phyloP scores from a whole-genome alignment of 306 rosid genomes.

The Rosa multiflora region DNA sequence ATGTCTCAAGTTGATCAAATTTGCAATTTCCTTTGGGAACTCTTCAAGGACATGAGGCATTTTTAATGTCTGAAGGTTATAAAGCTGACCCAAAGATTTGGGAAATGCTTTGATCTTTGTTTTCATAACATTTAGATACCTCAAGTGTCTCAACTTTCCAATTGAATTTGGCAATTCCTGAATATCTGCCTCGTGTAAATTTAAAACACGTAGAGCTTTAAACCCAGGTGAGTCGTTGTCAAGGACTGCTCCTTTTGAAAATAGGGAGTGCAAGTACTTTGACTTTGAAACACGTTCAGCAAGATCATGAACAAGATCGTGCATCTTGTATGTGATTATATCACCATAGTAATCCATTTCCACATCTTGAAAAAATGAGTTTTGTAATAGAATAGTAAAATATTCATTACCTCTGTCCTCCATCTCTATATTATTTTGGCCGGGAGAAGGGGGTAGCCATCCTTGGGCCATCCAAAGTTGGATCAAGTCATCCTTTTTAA shows the following conservation, averaged over 20 bases:
- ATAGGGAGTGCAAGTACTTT: background rate
- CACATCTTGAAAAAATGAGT: background rate
- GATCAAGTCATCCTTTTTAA: background rate
- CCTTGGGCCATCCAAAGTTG: background rate
- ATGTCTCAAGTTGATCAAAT: slow-evolving; percentile 8
- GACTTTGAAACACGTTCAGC: background rate
- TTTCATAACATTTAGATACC: background rate
- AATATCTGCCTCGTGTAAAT: background rate
- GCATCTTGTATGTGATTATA: background rate
- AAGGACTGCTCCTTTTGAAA: background rate
- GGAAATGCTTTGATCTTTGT: background rate
- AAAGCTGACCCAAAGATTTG: background rate
- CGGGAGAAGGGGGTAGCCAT: background rate
- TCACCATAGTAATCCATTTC: background rate
- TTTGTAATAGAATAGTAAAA: background rate
- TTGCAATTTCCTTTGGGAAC: background rate
- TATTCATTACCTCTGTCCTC: background rate
- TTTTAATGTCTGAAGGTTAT: background rate
- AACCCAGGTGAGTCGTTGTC: background rate
- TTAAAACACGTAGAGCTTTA: background rate
- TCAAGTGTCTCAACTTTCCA: background rate
- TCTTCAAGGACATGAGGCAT: background rate
- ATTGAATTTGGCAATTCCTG: background rate
- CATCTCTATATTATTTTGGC: background rate
- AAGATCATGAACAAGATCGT: background rate